Conservation (phyloP, 257 asterid genomes). For the Ligustrum vulgare region DNA sequence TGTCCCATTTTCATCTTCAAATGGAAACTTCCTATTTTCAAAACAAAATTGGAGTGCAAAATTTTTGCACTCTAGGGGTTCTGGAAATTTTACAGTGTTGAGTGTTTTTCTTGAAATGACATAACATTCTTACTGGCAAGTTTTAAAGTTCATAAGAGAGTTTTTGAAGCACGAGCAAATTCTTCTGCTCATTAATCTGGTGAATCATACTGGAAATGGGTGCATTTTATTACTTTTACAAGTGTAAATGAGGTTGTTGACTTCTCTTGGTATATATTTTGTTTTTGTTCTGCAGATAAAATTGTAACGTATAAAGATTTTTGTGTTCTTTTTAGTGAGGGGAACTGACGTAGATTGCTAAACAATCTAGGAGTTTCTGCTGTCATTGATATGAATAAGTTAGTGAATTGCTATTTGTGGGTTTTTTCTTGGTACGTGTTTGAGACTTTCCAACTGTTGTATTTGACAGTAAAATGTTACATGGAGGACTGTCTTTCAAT, state of each 20-base stretch:
- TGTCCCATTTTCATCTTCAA: background rate
- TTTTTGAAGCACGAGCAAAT: background rate
- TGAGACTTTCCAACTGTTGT: background rate
- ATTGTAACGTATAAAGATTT: background rate
- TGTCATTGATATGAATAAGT: background rate
- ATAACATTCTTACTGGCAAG: background rate
- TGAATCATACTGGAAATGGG: background rate
- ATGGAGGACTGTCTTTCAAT: background rate
- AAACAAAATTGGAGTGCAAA: background rate
- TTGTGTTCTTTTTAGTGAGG: background rate
- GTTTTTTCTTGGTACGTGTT: background rate
- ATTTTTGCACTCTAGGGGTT: background rate
- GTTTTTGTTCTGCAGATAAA: background rate
- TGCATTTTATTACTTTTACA: background rate
- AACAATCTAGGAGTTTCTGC: background rate
- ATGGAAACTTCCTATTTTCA: background rate
- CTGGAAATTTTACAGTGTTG: background rate
- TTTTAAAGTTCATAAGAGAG: background rate
- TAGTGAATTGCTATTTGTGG: background rate
- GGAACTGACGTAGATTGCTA: background rate
- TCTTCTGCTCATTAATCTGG: background rate
- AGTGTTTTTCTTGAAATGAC: background rate
- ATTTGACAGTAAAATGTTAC: background rate
- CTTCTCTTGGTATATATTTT: background rate
- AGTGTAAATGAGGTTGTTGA: background rate